Evolutionary conservation across 1,139 yeast species (phyloP), one percentile per base, ranked within the genome.

Genomic region (Yamadazyma trypodendri): DNA sequence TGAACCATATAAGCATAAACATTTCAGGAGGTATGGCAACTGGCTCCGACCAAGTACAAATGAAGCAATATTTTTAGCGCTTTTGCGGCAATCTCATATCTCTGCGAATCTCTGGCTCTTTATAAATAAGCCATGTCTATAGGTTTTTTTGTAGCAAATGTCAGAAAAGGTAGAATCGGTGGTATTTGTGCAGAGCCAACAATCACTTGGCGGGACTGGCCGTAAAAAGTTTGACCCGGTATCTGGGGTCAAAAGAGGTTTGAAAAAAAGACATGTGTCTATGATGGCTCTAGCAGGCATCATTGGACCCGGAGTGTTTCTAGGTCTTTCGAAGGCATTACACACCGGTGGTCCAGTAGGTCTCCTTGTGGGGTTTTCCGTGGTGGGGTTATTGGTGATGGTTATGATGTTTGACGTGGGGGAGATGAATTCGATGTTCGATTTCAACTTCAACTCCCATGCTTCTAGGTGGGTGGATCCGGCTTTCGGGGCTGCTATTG

Each of bases 281-380:
- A 75, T 83, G 81, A 84, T 87, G 48, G 86, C 95, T 27, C 69
- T 87, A 34, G 95, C 94, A 16, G 87, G 94, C 21, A 83, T 89
- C 45, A 83, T 87, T 40, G 96, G 96, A 5, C 67, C 73, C 2
- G 75, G 75, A 11, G 57, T 66, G 20, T 56, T 60, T 39, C 56
- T 61, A 7, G 65, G 65, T 14, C 48, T 59, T 18, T 62, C 61
- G 4, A 41, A 53, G 24, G 72, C 72, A 20, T 60, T 82, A 32
- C 51, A 61, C 24, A 58, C 61, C 21, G 82, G 84, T 35, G 89
- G 90, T 6, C 87, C 89, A 2, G 87, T 80, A 2, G 83, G 81
- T 31, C 63, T 81, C 41, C 51, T 83, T 9, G 72, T 77, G 36
- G 84, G 81, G 5, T 81, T 61, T 54, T 36, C 48, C 1, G 32